Percentiles rank a stretch among this genome's conserved stretches.
These are phyloP conservation scores for Xerocomellus intermedius DNA, from an alignment of 768 basidiomycete species.

Conservation along the genomic window DNA sequence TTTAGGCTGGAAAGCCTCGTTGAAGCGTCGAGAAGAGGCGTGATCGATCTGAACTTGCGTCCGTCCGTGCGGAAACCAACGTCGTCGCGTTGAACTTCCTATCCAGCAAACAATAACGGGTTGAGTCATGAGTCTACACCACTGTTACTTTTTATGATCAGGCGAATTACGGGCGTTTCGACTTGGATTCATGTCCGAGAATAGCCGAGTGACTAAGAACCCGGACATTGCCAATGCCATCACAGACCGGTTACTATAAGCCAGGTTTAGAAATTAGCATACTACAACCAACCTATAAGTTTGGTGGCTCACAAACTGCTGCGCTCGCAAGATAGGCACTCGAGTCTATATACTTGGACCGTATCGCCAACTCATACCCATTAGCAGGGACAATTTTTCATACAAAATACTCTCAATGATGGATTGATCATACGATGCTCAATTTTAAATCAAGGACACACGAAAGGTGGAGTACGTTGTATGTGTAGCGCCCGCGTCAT, in stretches of 20 bases:
- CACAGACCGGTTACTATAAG: too few species aligned
- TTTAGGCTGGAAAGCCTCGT: constrained; percentile 6
- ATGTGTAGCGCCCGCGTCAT: background rate
- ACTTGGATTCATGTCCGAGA: too few species aligned
- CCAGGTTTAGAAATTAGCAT: too few species aligned
- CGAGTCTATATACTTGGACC: background rate
- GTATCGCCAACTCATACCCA: too few species aligned
- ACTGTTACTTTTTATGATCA: background rate
- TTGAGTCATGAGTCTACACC: background rate
- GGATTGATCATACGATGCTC: background rate
- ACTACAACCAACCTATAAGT: too few species aligned
- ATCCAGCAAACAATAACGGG: background rate
- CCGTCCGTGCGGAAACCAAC: background rate
- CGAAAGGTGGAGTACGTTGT: background rate
- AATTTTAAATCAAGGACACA: background rate
- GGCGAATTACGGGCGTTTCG: background rate
- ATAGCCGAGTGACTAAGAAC: too few species aligned
- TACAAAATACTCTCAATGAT: background rate
- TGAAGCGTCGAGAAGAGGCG: background rate
- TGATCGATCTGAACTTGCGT: background rate
- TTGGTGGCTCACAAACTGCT: too few species aligned
- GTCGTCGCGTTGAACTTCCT: background rate
- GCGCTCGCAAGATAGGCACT: background rate
- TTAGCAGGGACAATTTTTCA: too few species aligned
- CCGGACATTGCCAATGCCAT: too few species aligned